Evolutionary conservation across 208 protist species (phyloP).

Genomic region (Trypanosoma congolense): DNA sequence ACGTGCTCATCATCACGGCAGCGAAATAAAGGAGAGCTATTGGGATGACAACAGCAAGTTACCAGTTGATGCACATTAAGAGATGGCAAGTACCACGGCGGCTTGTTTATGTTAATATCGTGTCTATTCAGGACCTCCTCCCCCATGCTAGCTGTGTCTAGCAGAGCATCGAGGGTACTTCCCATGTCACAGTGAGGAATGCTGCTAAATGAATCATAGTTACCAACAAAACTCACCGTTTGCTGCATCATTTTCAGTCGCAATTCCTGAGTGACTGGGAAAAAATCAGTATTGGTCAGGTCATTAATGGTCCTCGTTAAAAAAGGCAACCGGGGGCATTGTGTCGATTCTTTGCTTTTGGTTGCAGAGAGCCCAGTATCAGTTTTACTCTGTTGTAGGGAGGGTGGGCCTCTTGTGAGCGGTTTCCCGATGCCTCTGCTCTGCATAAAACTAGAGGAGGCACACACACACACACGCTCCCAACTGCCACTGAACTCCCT

Average conservation of each 20-base stretch:
- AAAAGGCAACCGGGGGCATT: not conserved
- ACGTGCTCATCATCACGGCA: not conserved
- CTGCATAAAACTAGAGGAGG: too few relatives aligned
- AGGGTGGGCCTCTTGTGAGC: too few relatives aligned
- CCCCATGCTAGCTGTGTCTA: not conserved
- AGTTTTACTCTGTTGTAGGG: too few relatives aligned
- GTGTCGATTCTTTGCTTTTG: too few relatives aligned
- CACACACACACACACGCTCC: too few relatives aligned
- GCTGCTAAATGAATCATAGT: not conserved
- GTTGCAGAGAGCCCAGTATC: too few relatives aligned
- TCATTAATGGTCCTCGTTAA: not conserved
- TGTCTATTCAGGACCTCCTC: not conserved
- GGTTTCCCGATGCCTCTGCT: too few relatives aligned
- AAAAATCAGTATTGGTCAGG: not conserved
- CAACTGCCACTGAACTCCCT: too few relatives aligned
- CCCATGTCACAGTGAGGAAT: not conserved
- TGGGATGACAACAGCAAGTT: constrained; percentile 3
- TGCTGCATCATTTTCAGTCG: constrained; percentile 10
- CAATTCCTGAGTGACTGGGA: constrained; percentile 11
- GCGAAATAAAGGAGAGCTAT: constrained; percentile 7
- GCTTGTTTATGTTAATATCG: not conserved
- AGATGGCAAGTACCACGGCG: constrained; percentile 12
- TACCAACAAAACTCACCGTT: not conserved
- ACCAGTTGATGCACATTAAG: constrained; percentile 10
- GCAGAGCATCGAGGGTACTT: not conserved